Base-by-base conservation (phyloP, 257 asterid genomes). In the Fraxinus cuspidata region DNA sequence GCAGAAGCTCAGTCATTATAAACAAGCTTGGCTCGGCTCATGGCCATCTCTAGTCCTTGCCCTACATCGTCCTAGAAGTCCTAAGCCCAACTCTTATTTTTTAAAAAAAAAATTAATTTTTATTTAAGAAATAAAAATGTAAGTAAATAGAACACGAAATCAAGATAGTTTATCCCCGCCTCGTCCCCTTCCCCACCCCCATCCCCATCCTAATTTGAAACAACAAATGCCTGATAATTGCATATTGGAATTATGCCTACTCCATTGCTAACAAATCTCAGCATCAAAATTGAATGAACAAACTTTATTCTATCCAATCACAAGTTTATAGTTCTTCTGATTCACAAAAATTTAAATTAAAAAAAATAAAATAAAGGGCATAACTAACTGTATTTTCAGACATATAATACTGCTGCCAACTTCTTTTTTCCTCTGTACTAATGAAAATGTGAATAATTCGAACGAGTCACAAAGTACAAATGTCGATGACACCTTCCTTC, bases 401-500 rank as follows among this genome's bases (percentile, higher is more conserved):
- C 42, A 72, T 76, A 28, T 34, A 25, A 72, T 75, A 31, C 77
- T 34, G 70, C 37, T n/a, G 53, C 19, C 38, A 2, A 35, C 58
- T 63, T 53, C 38, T 47, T 18, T 8, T 63, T 4, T 12, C 6
- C 1, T 5, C 12, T 21, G 0, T 1, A 1, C 81, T 81, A 83
- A 23, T 77, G 81, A 68, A 73, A 44, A 15, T 58, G 56, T 40
- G 78, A 68, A 78, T 68, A 78, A 78, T 73, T 86, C 76, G 85
- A 70, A 28, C 7, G 73, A 34, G 87, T 79, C 81, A 71, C 78
- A 16, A 66, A 74, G 80, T 78, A 37, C 5, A 74, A 44, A 35
- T 74, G 84, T 75, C 79, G 77, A 37, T 72, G 74, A 63, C 73
- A 74, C 71, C 82, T 74, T 7, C 76, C 66, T 16, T 81, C 87